Evolutionary conservation across 2,329 filamentous ascomycete species (phyloP).

Genomic region (Pseudohalonectria lignicola): DNA sequence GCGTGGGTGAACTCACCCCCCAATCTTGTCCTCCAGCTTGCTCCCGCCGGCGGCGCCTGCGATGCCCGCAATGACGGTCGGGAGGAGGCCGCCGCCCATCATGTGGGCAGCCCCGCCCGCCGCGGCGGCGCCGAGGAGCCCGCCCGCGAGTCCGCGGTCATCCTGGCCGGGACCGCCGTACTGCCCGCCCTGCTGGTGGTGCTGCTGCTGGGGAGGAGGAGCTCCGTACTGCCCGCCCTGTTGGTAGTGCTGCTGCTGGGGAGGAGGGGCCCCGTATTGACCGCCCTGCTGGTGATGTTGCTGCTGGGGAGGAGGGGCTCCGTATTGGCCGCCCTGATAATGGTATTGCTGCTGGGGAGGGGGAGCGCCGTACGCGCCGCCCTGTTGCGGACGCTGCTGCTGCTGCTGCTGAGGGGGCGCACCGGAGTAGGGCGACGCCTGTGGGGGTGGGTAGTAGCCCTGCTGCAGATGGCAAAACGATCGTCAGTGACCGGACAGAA

Average conservation of each 20-base stretch:
- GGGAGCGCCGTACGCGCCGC: background rate
- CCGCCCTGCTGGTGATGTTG: background rate
- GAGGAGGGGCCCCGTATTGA: no score
- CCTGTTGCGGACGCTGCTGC: background rate
- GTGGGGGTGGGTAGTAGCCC: no score
- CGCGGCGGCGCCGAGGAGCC: background rate
- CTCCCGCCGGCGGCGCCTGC: background rate
- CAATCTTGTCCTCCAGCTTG: background rate
- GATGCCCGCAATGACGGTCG: background rate
- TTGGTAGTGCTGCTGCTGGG: background rate
- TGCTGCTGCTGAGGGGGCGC: no score
- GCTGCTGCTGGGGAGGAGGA: background rate
- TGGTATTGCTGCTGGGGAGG: no score
- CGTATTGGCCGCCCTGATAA: background rate
- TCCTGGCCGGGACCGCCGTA: background rate
- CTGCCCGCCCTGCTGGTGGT: background rate
- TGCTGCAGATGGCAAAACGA: no score
- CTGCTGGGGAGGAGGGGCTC: background rate
- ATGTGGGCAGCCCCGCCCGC: background rate
- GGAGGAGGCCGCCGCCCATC: background rate
- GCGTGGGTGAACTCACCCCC: background rate
- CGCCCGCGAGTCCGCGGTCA: slow-evolving; percentile 1
- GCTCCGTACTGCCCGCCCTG: background rate
- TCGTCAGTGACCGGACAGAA: no score
- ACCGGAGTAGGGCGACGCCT: no score